Conservation (phyloP, 2,329 filamentous ascomycete genomes). For the Exserohilum rostratum region DNA sequence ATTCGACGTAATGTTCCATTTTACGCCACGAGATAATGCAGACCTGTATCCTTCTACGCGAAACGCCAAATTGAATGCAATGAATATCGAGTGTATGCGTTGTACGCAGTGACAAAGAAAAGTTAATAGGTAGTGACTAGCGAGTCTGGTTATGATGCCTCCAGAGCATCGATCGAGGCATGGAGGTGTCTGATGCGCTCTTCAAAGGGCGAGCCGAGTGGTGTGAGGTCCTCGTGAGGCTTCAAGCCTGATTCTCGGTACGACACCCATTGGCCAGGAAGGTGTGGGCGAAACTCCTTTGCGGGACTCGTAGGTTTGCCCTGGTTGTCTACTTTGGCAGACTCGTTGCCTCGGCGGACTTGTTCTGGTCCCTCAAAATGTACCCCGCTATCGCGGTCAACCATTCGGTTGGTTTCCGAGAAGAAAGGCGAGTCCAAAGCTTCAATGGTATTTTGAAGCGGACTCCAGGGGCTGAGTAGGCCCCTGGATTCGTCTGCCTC, state of each 20-base stretch:
- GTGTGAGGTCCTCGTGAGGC: constrained; percentile 20
- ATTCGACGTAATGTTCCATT: constrained; percentile 37
- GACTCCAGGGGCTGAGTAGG: constrained; percentile 48
- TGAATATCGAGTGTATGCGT: neutral
- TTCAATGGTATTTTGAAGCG: constrained; percentile 30
- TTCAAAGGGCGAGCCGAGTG: constrained; percentile 37
- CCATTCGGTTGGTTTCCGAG: constrained; percentile 25
- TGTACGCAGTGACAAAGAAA: constrained; percentile 18
- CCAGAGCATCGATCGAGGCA: constrained; percentile 27
- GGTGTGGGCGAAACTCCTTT: constrained; percentile 14
- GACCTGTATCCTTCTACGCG: neutral
- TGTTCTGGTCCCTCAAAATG: constrained; percentile 42
- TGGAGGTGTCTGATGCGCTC: constrained; percentile 34
- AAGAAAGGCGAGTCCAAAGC: constrained; percentile 29
- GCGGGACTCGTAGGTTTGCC: constrained; percentile 6
- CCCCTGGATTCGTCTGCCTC: constrained; percentile 31
- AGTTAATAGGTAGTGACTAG: neutral
- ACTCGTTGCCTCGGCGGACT: constrained; percentile 15
- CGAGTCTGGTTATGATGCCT: constrained; percentile 17
- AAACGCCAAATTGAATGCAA: constrained; percentile 7
- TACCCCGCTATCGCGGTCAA: constrained; percentile 48
- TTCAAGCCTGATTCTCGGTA: constrained; percentile 8
- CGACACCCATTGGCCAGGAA: constrained; percentile 19
- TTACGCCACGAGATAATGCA: constrained; percentile 28
- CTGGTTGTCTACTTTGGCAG: neutral